phyloP scores from a whole-genome alignment of 441 rosid genomes.

The Jatropha multifida region DNA sequence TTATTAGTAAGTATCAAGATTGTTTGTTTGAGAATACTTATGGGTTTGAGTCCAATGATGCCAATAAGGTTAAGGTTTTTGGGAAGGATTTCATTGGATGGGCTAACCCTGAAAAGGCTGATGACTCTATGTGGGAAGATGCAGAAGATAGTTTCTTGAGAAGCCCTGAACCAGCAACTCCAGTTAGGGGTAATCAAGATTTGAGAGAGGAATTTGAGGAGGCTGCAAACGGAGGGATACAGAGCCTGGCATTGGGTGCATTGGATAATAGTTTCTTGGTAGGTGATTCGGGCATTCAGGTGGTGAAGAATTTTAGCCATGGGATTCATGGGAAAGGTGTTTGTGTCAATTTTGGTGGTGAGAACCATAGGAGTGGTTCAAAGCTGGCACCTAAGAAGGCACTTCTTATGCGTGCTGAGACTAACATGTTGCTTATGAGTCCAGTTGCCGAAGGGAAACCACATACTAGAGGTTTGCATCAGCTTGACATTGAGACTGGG shows the following conservation, averaged over 20 bases:
- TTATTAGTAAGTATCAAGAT: constrained; percentile 51
- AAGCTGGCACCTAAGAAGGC: constrained; percentile 60
- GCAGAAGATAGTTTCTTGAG: constrained; percentile 66
- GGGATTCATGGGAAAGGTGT: constrained; percentile 96
- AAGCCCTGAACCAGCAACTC: constrained; percentile 63
- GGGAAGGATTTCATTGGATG: constrained; percentile 95
- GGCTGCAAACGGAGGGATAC: constrained; percentile 80
- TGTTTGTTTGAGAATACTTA: constrained; percentile 88
- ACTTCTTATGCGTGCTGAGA: constrained; percentile 96
- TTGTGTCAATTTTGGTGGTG: constrained; percentile 67
- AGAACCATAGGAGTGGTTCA: constrained; percentile 34
- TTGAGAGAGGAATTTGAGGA: constrained; percentile 91
- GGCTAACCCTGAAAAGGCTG: constrained; percentile 90
- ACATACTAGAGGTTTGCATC: constrained; percentile 74
- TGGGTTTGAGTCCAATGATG: constrained; percentile 73
- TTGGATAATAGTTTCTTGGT: constrained; percentile 95
- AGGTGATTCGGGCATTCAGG: constrained; percentile 87
- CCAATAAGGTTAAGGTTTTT: constrained; percentile 68
- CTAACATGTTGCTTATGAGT: constrained; percentile 96
- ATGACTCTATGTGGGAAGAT: constrained; percentile 98
- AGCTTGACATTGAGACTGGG: constrained; percentile 93
- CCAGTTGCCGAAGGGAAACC: constrained; percentile 64
- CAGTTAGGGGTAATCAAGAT: constrained; percentile 59
- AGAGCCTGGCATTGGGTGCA: constrained; percentile 96
- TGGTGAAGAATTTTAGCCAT: constrained; percentile 84